Base-by-base conservation (phyloP, 1,284 basidiomycete genomes). In the Boletus smithii region DNA sequence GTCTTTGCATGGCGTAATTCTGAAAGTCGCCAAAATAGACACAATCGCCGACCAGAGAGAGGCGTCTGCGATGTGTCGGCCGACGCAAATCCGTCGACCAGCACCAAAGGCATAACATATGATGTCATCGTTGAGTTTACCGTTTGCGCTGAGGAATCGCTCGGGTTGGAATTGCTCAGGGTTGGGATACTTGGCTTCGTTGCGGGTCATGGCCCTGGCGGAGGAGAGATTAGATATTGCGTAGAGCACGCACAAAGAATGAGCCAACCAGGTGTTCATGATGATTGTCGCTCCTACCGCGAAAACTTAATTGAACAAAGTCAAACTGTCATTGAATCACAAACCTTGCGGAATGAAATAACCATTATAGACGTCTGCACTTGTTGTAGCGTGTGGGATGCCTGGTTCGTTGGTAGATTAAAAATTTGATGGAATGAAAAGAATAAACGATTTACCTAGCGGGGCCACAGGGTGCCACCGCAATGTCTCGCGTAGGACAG, bases 11-110 rank as follows among this genome's bases (percentile, higher is more conserved):
- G 53, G 57, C 32, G 18, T 43, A 31, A 68, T 66, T 14, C 46
- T 48, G 32, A 69, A 69, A 5, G 57, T 37, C 3, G 66, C 56
- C 16, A 69, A 45, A n/a, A 69, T 55, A 23, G 61, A 55, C 24
- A 48, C 68, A 1, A 68, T 58, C 9, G 56, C 62, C 6, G 67
- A 65, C 59, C 63, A 69, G 17, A 69, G 3, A 1, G 64, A 62
- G 5, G 59, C 62, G 22, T 69, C 67, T 17, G 68, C 66, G 18
- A 67, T 39, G 31, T 67, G 33, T 23, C 63, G 51, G 6, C 67
- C 65, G 17, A 60, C 62, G 18, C 66, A 69, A 6, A 68, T 53
- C 27, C 67, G 56, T 30, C 65, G 61, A 3, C 61, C 61, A 6
- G 54, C 59, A 8, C 62, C 62, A 41, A 39, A 63, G 8, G 42